Conservation (phyloP, 2,329 filamentous ascomycete species). For the Ceratocystis albifundus region DNA sequence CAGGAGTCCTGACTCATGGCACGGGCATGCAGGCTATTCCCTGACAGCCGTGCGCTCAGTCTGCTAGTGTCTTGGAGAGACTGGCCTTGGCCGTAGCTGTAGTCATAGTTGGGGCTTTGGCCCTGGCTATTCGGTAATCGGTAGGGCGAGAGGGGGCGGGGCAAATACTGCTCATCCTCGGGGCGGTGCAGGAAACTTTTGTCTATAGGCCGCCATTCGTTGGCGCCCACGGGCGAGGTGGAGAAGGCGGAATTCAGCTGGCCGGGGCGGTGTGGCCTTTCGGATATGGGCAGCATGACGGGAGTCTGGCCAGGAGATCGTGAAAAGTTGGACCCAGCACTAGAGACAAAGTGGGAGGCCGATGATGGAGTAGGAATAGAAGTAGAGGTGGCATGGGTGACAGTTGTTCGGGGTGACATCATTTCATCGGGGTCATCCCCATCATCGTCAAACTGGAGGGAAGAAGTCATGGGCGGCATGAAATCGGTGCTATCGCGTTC, state of each 20-base stretch:
- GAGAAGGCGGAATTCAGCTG: conserved; percentile 23
- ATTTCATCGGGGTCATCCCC: conserved; percentile 32
- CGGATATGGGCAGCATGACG: conserved; percentile 17
- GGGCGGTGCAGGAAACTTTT: conserved; percentile 36
- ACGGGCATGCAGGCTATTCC: conserved; percentile 34
- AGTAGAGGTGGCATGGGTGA: conserved; percentile 8
- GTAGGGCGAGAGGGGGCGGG: conserved; percentile 58
- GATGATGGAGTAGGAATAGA: conserved; percentile 3
- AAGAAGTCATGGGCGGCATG: conserved; percentile 31
- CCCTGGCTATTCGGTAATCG: conserved; percentile 37
- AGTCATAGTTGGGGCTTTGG: conserved; percentile 30
- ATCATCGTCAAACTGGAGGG: conserved; percentile 32
- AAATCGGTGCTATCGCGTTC: conserved; percentile 39
- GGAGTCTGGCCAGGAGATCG: conserved; percentile 1
- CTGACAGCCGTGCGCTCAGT: conserved; percentile 16
- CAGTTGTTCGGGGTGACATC: conserved; percentile 14
- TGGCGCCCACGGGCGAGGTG: conserved; percentile 28
- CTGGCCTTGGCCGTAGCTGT: conserved; percentile 22
- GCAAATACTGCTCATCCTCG: conserved; percentile 51
- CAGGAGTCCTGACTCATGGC: conserved; percentile 70
- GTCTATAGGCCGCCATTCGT: conserved; percentile 25
- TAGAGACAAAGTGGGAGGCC: conserved; percentile 11
- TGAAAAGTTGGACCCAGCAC: conserved; percentile 6
- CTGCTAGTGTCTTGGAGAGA: conserved; percentile 24
- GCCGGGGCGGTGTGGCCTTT: conserved; percentile 16